These are phyloP conservation scores for Ensete glaucum DNA, from an alignment of 176 grass and related monocot genomes.

Conservation along the genomic window DNA sequence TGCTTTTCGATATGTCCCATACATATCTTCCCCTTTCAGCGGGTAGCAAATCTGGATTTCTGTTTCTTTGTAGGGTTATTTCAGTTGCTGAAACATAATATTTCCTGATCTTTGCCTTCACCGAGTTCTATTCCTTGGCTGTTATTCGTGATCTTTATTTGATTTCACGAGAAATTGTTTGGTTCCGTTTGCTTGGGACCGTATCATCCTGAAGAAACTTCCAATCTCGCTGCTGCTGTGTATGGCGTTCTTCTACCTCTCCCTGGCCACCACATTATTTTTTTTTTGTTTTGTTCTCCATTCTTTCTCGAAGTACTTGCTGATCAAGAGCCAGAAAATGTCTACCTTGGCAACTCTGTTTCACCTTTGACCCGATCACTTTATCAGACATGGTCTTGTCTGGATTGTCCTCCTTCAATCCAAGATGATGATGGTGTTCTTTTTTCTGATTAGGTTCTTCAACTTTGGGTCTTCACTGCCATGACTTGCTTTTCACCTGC, in stretches of 20 bases:
- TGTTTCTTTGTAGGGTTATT: too few species aligned
- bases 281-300: background rate
- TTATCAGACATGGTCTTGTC: background rate
- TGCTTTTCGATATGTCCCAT: background rate
- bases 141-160: too few species aligned
- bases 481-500: background rate
- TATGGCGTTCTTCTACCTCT: background rate
- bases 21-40: background rate
- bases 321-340: background rate
- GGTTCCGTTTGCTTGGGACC: too few species aligned
- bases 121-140: too few species aligned
- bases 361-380: slow-evolving; percentile 7
- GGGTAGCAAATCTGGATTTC: background rate
- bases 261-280: background rate
- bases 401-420: background rate
- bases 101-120: too few species aligned
- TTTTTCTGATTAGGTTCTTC: background rate
- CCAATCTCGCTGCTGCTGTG: background rate
- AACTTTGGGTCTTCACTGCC: background rate
- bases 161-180: too few species aligned
- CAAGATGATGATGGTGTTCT: slow-evolving; percentile 5
- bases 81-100: too few species aligned
- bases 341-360: background rate
- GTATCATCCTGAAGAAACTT: background rate
- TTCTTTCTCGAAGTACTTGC: background rate